Percentiles rank a stretch among this genome's conserved stretches.
These are phyloP conservation scores for Lotmaria passim DNA, from an alignment of 208 protist species.

Conservation along the genomic window DNA sequence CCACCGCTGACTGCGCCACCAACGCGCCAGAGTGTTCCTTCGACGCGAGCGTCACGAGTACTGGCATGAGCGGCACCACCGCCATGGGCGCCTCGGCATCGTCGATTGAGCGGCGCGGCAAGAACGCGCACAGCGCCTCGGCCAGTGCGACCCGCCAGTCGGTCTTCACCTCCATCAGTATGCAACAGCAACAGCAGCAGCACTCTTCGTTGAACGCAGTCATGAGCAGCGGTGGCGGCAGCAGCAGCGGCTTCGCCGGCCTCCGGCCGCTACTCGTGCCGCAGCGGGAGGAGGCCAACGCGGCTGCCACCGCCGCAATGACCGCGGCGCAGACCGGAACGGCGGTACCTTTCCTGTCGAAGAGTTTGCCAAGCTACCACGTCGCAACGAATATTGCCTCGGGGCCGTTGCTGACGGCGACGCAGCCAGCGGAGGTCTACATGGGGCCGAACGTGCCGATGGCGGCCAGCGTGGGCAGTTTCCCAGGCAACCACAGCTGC, in stretches of 20 bases:
- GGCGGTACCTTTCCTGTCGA: constrained; percentile 13
- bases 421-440: constrained; percentile 3
- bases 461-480: constrained; percentile 23
- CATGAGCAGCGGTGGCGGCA: background rate
- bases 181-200: constrained; percentile 35
- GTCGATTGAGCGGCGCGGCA: constrained; percentile 5
- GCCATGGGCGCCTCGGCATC: constrained; percentile 4
- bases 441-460: background rate
- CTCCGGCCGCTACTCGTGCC: constrained; percentile 30
- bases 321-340: background rate
- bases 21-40: constrained; percentile 9
- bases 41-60: constrained; percentile 19
- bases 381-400: background rate
- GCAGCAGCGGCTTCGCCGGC: constrained; percentile 5
- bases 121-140: constrained; percentile 12
- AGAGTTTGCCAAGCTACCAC: constrained; percentile 18
- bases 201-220: constrained; percentile 8
- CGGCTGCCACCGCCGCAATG: background rate
- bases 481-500: constrained; percentile 15
- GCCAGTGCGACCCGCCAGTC: constrained; percentile 14
- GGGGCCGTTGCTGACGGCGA: background rate
- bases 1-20: constrained; percentile 11
- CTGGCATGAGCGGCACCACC: constrained; percentile 9
- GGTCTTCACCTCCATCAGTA: constrained; percentile 34
- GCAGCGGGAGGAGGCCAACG: constrained; percentile 9